Evolutionary conservation across 768 basidiomycete species (phyloP).

Genomic region (Hygrocybe punicea): DNA sequence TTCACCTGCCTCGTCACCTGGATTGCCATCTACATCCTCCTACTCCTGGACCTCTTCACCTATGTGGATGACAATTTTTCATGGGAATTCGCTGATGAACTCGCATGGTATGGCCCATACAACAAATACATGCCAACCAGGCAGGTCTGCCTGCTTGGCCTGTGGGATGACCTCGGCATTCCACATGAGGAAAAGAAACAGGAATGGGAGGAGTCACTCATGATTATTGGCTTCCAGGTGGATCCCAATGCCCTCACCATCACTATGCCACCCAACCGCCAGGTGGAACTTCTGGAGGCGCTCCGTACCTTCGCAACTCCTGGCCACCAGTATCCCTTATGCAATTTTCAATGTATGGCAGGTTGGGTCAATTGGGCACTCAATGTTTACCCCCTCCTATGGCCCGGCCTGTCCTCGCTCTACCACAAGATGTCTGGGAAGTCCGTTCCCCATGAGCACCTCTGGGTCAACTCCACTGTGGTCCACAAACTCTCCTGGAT

Average conservation of each 20-base stretch:
- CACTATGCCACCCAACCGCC: slow-evolving; percentile 9
- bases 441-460: not conserved
- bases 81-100: slow-evolving; percentile 9
- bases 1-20: slow-evolving; percentile 6
- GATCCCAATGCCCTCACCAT: slow-evolving; percentile 20
- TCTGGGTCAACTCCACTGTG: not conserved
- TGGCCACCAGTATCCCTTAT: not conserved
- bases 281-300: not conserved
- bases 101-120: slow-evolving; percentile 12
- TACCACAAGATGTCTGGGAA: slow-evolving; percentile 28
- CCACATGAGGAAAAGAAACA: slow-evolving; percentile 34
- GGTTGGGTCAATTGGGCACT: slow-evolving; percentile 34
- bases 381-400: slow-evolving; percentile 29
- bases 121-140: slow-evolving; percentile 13
- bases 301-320: not conserved
- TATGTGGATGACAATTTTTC: slow-evolving; percentile 6
- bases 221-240: slow-evolving; percentile 33
- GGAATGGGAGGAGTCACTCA: slow-evolving; percentile 15
- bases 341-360: slow-evolving; percentile 17
- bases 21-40: slow-evolving; percentile 19
- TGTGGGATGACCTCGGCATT: slow-evolving; percentile 34
- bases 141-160: slow-evolving; percentile 26
- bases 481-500: not conserved
- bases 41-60: not conserved
- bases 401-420: slow-evolving; percentile 23